Conservation (phyloP, 768 basidiomycete species). For the Piloderma croceum region DNA sequence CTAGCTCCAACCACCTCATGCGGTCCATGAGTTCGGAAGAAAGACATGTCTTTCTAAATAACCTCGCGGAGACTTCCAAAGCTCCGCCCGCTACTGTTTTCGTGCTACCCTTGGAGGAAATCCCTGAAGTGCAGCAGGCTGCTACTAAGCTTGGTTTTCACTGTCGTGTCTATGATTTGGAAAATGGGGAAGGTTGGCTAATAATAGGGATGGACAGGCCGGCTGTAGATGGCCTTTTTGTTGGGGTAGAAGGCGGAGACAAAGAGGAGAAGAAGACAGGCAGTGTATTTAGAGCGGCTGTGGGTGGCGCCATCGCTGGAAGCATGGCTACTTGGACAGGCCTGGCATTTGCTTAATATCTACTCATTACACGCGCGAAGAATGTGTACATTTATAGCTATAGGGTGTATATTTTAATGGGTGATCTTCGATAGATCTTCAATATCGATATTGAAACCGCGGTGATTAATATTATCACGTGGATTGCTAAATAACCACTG, state of each 20-base stretch:
- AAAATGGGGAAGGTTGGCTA: slow-evolving; percentile 21
- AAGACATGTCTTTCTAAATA: slow-evolving; percentile 24
- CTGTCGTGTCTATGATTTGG: slow-evolving; percentile 22
- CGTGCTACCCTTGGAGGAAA: slow-evolving; percentile 20
- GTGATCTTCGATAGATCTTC: too few relatives aligned
- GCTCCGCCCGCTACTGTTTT: slow-evolving; percentile 27
- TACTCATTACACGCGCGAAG: too few relatives aligned
- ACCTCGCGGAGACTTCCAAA: slow-evolving; percentile 20
- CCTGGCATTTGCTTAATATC: slow-evolving; percentile 32
- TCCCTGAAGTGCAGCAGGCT: slow-evolving; percentile 19
- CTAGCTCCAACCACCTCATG: slow-evolving; percentile 10
- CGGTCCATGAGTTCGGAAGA: slow-evolving; percentile 31
- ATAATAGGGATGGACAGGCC: slow-evolving; percentile 27
- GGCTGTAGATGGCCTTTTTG: slow-evolving; percentile 23
- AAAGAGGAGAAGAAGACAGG: slow-evolving; percentile 16
- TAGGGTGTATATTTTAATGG: too few relatives aligned
- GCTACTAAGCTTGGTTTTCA: slow-evolving; percentile 26
- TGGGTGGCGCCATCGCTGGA: slow-evolving; percentile 30
- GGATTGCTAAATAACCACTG: too few relatives aligned
- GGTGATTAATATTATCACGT: too few relatives aligned
- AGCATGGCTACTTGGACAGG: slow-evolving; percentile 35
- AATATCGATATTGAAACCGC: too few relatives aligned
- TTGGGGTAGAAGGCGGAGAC: slow-evolving; percentile 27
- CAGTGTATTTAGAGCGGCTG: slow-evolving; percentile 24
- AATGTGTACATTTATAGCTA: too few relatives aligned